A percentile compares a stretch with the other conserved stretches of the same genome.
Conservation (phyloP, 2,329 filamentous ascomycete species). For the Ascochyta koolunga region DNA sequence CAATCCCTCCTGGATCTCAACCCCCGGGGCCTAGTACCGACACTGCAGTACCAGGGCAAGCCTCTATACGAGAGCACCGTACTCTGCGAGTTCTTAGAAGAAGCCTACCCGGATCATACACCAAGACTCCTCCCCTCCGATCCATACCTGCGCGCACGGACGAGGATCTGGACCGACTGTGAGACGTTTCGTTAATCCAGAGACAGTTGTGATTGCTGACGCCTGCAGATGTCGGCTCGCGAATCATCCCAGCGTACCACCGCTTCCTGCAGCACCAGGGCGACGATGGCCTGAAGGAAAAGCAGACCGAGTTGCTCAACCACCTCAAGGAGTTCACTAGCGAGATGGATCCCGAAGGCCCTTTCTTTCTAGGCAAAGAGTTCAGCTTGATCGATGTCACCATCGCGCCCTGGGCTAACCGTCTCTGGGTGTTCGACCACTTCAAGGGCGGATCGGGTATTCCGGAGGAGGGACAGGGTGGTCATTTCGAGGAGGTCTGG, state of each 20-base stretch:
- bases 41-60: constrained; percentile 62
- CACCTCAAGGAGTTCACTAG: constrained; percentile 65
- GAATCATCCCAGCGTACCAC: constrained; percentile 74
- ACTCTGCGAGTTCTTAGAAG: constrained; percentile 77
- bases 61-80: constrained; percentile 76
- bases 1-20: constrained; percentile 72
- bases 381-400: constrained; percentile 74
- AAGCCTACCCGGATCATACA: constrained; percentile 63
- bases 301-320: constrained; percentile 63
- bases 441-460: constrained; percentile 69
- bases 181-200: neutral
- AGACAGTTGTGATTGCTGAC: neutral
- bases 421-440: constrained; percentile 75
- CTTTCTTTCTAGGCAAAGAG: constrained; percentile 70
- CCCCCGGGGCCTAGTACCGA: constrained; percentile 76
- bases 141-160: constrained; percentile 68
- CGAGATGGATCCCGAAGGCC: constrained; percentile 67
- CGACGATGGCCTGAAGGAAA: constrained; percentile 53
- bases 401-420: constrained; percentile 74
- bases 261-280: constrained; percentile 57
- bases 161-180: constrained; percentile 75
- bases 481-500: constrained; percentile 65
- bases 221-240: constrained; percentile 59
- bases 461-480: constrained; percentile 55
- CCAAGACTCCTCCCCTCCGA: constrained; percentile 64